A percentile compares a stretch with the other conserved stretches of the same genome.
Evolutionary conservation across 371 early-diverging fungal species (phyloP).

Genomic region (Apophysomyces variabilis): DNA sequence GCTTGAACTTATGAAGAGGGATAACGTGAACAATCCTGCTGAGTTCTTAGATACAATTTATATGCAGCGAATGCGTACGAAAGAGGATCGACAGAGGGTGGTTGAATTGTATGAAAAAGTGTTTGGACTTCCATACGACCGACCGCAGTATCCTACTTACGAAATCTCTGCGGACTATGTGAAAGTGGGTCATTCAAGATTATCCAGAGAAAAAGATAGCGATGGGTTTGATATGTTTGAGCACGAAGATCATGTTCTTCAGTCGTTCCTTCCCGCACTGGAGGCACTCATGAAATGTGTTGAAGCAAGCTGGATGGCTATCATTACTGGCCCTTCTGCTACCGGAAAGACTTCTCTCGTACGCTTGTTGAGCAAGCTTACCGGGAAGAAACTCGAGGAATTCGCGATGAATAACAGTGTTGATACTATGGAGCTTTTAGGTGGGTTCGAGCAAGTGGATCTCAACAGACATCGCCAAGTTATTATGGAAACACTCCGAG

Average conservation of each 20-base stretch:
- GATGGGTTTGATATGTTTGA: slow-evolving; percentile 32
- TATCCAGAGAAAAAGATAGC: slow-evolving; percentile 49
- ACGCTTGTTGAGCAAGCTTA: slow-evolving; percentile 78
- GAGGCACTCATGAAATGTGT: slow-evolving; percentile 88
- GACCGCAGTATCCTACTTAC: slow-evolving; percentile 47
- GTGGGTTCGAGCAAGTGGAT: slow-evolving; percentile 97
- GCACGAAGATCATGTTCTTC: slow-evolving; percentile 64
- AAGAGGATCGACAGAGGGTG: slow-evolving; percentile 76
- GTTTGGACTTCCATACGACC: slow-evolving; percentile 59
- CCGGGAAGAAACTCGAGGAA: slow-evolving; percentile 85
- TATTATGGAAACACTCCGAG: slow-evolving; percentile 48
- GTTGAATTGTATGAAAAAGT: slow-evolving; percentile 66
- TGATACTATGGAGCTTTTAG: slow-evolving; percentile 94
- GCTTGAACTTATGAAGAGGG: slow-evolving; percentile 78
- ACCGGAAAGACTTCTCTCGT: slow-evolving; percentile 91
- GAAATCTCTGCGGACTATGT: slow-evolving; percentile 44
- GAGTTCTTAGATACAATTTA: slow-evolving; percentile 84
- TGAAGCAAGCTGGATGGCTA: slow-evolving; percentile 91
- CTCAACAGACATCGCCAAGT: slow-evolving; percentile 76
- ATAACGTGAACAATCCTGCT: slow-evolving; percentile 61
- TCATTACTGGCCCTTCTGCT: slow-evolving; percentile 87
- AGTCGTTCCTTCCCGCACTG: slow-evolving; percentile 69
- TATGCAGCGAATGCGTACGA: slow-evolving; percentile 87
- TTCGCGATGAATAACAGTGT: slow-evolving; percentile 95
- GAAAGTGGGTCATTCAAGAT: slow-evolving; percentile 72